Percentiles rank a stretch among this genome's conserved stretches.
Evolutionary conservation across 495 filamentous ascomycete species (phyloP).

Genomic region (Penicillium mononematosum): DNA sequence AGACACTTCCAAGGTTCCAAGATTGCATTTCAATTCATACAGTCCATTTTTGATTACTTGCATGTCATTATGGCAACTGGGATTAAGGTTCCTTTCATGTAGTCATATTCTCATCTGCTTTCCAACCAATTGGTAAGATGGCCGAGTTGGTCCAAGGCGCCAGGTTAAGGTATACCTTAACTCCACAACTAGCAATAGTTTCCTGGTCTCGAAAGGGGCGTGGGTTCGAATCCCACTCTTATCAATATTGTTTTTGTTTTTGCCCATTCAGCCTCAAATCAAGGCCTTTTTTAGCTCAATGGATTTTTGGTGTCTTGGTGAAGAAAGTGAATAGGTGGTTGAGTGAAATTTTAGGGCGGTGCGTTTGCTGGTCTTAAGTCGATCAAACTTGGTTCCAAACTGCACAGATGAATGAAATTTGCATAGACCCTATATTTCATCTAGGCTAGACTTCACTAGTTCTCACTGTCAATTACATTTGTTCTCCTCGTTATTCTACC

Average conservation of each 20-base stretch:
- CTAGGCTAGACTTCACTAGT: too few species aligned
- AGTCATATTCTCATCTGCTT: neutral
- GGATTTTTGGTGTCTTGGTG: neutral
- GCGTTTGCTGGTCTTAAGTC: neutral
- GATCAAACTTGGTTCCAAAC: neutral
- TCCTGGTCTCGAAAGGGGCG: slow-evolving; percentile 22
- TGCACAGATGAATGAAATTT: too few species aligned
- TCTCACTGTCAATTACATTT: neutral
- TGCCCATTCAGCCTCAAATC: neutral
- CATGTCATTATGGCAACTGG: too few species aligned
- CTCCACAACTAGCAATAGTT: slow-evolving; percentile 12
- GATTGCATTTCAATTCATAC: too few species aligned
- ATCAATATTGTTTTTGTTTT: slow-evolving; percentile 26
- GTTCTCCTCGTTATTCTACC: neutral
- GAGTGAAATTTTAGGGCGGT: neutral
- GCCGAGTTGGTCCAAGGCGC: slow-evolving; percentile 37
- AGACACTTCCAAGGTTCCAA: too few species aligned
- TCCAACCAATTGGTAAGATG: slow-evolving; percentile 22
- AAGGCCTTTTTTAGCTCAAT: neutral
- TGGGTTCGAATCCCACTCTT: slow-evolving; percentile 44
- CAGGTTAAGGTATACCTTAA: slow-evolving; percentile 36
- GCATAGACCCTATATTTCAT: too few species aligned
- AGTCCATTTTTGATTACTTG: too few species aligned
- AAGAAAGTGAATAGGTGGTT: neutral
- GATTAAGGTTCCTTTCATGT: neutral